A percentile compares a stretch with the other conserved stretches of the same genome.
phyloP scores from a whole-genome alignment of 352 stramenopile genomes.

The Globisporangium polare region DNA sequence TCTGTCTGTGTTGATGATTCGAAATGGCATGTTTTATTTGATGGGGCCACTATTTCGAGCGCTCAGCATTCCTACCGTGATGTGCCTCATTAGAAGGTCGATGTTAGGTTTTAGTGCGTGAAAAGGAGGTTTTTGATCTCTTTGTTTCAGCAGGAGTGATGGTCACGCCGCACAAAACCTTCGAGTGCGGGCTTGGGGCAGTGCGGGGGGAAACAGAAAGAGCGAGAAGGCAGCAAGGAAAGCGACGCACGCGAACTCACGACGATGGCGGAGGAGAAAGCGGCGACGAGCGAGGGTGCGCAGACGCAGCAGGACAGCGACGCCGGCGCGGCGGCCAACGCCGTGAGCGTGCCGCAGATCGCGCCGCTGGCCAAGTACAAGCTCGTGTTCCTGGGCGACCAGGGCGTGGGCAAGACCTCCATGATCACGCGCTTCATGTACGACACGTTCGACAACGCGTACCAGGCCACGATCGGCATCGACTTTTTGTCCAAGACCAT shows the following conservation, averaged over 20 bases:
- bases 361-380: constrained; percentile 93
- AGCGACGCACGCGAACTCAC: neutral
- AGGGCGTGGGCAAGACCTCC: constrained; percentile 99
- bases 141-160: too few relatives aligned
- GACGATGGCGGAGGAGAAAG: constrained; percentile 23
- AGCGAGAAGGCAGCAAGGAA: neutral
- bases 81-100: neutral
- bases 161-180: neutral
- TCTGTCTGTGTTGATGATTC: constrained; percentile 9
- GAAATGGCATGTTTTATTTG: neutral
- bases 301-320: constrained; percentile 17
- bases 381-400: constrained; percentile 93
- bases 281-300: constrained; percentile 6
- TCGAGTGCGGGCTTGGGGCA: neutral
- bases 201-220: constrained; percentile 4
- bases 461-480: constrained; percentile 99
- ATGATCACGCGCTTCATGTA: constrained; percentile 99
- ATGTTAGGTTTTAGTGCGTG: too few relatives aligned
- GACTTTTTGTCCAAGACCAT: constrained; percentile 99
- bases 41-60: neutral
- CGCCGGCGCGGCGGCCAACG: constrained; percentile 4
- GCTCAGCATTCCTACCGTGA: neutral
- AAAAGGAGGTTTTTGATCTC: too few relatives aligned
- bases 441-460: constrained; percentile 96
- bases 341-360: constrained; percentile 77